Evolutionary conservation across 306 rosid species (phyloP), one percentile per base, ranked within the genome.

Genomic region (Fragaria iinumae): DNA sequence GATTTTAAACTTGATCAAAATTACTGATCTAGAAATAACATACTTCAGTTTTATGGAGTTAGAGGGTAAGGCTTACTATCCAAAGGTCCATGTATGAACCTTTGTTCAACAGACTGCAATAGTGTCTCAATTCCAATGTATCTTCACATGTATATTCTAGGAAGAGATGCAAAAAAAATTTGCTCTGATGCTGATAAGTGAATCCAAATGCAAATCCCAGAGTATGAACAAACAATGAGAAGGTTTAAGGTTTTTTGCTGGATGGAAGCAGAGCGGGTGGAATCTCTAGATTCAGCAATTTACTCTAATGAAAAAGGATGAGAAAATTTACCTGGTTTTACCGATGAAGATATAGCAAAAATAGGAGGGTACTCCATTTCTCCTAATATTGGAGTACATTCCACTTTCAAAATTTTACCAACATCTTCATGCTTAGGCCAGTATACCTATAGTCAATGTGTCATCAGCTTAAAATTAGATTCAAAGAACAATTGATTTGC

Each of bases 401-500:
- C 98, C 74, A 91, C 99, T 82, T 95, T 95, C 88, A 95, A 84
- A 55, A 92, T 45, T 85, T 86, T 90, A 36, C 88, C 92, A 70
- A 90, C 86, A 73, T 92, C 91, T 71, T 83, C 91, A 80, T 77
- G 98, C 86, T 88, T 95, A 76, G 99, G 99, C 99, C 92, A 86
- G 90, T 92, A 92, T 71, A 83, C 89, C 99, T 95, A 85, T 69
- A 38, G 48, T 77, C 41, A 52, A 66, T 32, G 45, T 20, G 75
- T 77, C 83, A 81, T 65, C 72, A 70, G 80, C 67, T 74, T 63
- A 68, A 48, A 27, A 77, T 49, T 56, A 74, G 45, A 69, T 44
- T 38, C 20, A 29, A 67, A 69, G 11, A 64, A 80, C 44, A 48
- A 81, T 39, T 60, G 16, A 68, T 41, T 20, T 45, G 50, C 12